Evolutionary conservation across 2,329 filamentous ascomycete genomes (phyloP).

Genomic region (Salinomyces thailandicus): DNA sequence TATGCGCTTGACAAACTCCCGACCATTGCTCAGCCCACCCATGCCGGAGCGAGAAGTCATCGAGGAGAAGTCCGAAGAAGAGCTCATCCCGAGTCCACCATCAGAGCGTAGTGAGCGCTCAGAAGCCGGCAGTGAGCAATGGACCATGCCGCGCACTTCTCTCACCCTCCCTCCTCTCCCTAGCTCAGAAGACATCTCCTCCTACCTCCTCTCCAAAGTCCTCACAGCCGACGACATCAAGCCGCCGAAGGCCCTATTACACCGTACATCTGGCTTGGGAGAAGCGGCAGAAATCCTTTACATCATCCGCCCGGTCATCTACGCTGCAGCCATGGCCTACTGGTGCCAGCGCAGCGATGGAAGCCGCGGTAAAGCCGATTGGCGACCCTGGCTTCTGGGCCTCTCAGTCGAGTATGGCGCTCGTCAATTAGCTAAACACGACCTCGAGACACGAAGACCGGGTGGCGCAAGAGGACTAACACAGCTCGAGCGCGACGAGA

Average conservation of each 20-base stretch:
- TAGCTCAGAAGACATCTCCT: slow-evolving; percentile 68
- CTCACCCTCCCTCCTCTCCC: slow-evolving; percentile 76
- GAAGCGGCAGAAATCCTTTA: slow-evolving; percentile 84
- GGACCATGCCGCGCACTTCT: slow-evolving; percentile 91
- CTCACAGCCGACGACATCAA: slow-evolving; percentile 95
- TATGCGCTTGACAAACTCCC: slow-evolving; percentile 68
- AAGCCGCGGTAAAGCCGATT: slow-evolving; percentile 67
- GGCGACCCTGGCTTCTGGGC: slow-evolving; percentile 86
- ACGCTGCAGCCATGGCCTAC: slow-evolving; percentile 70
- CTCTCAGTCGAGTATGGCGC: slow-evolving; percentile 78
- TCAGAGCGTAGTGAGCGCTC: slow-evolving; percentile 26
- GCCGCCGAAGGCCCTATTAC: slow-evolving; percentile 75
- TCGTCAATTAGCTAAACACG: slow-evolving; percentile 66
- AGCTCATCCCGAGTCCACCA: slow-evolving; percentile 36
- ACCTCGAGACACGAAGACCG: slow-evolving; percentile 52
- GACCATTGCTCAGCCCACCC: slow-evolving; percentile 72
- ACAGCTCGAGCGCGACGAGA: slow-evolving; percentile 78
- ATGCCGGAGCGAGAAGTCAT: slow-evolving; percentile 73
- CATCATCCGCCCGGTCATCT: slow-evolving; percentile 78
- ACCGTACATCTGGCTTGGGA: slow-evolving; percentile 61
- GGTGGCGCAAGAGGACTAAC: slow-evolving; percentile 68
- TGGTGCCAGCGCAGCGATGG: slow-evolving; percentile 42
- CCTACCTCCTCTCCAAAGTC: slow-evolving; percentile 80
- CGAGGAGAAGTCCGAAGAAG: slow-evolving; percentile 35
- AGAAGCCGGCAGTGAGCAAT: slow-evolving; percentile 41